Evolutionary conservation across 305 asterid species (phyloP), one percentile per base, ranked within the genome.

Genomic region (Fraxinus paxiana): DNA sequence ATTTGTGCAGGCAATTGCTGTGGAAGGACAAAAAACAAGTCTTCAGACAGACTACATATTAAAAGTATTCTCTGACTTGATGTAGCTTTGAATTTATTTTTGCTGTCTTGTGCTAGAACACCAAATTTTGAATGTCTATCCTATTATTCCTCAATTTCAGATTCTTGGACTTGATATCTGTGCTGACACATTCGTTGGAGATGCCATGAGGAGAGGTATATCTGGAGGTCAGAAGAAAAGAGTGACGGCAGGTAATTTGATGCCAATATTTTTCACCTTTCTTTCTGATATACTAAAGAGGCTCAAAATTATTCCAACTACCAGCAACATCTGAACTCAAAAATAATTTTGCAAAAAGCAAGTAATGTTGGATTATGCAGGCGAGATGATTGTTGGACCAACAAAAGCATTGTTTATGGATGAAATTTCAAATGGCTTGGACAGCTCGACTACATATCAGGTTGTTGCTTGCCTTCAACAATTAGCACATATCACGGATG

Each of bases 161-260:
- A 93, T 93, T 78, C 96, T 94, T 56, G 98, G 98, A 81, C 93
- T 94, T 73, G 97, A 92, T 86, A 84, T 90, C 51, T 92, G 98
- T 83, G 87, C 94, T 5, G 94, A 94, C 51, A 94, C 93, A 12
- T 75, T 90, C 46, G 85, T 84, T 76, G 98, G 97, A 71, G 95
- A 94, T 89, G 92, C 90, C 71, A 90, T 94, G 95, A 89, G 91
- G 51, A 86, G 90, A 87, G 97, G 98, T 74, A 84, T 94, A 77
- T 94, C 98, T 10, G 97, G 98, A 79, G 98, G 98, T 72, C 94
- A 94, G 86, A 92, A 91, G 92, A 94, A 94, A 85, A 91, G 98
- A 83, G 81, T 91, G 77, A 91, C 98, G 70, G 92, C 95, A 76
- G 97, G 97, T 92, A 85, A 56, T 78, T 78, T 73, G 75, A 71